phyloP scores from a whole-genome alignment of 2,329 filamentous ascomycete genomes.

The Clonostachys chloroleuca region DNA sequence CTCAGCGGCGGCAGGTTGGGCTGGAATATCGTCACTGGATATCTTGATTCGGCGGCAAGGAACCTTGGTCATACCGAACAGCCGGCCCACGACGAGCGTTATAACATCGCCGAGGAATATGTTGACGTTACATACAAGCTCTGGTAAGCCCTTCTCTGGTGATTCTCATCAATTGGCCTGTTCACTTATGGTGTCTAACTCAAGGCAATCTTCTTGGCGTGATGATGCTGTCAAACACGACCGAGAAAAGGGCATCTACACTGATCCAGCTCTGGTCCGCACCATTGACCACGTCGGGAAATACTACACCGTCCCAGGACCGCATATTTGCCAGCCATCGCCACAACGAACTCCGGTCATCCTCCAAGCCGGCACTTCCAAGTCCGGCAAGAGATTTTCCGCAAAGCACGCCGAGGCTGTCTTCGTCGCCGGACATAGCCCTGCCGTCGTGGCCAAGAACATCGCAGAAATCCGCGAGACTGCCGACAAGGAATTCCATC shows the following conservation, averaged over 20 bases:
- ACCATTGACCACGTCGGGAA: constrained; percentile 60
- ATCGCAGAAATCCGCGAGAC: constrained; percentile 1
- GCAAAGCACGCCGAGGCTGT: constrained; percentile 22
- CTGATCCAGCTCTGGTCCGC: constrained; percentile 40
- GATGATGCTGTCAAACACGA: constrained; percentile 56
- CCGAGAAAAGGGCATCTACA: constrained; percentile 43
- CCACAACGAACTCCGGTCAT: constrained; percentile 40
- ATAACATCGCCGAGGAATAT: constrained; percentile 6
- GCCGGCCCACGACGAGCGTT: constrained; percentile 7
- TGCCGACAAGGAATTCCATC: constrained; percentile 17
- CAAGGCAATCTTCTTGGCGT: too few relatives aligned
- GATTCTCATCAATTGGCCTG: too few relatives aligned
- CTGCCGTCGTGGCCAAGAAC: constrained; percentile 27
- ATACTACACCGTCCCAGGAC: constrained; percentile 53
- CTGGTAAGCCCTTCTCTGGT: constrained; percentile 28
- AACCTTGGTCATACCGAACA: constrained; percentile 55
- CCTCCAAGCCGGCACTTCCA: constrained; percentile 38
- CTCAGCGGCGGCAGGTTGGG: constrained; percentile 52
- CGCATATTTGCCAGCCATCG: constrained; percentile 55
- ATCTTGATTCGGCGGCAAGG: constrained; percentile 59
- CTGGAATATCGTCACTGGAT: constrained; percentile 62
- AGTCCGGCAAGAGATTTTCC: constrained; percentile 37
- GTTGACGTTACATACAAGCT: constrained; percentile 11
- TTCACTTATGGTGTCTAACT: too few relatives aligned
- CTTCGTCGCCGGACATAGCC: constrained; percentile 36